phyloP scores from a whole-genome alignment of 2,329 filamentous ascomycete species.

The Monilinia aucupariae region DNA sequence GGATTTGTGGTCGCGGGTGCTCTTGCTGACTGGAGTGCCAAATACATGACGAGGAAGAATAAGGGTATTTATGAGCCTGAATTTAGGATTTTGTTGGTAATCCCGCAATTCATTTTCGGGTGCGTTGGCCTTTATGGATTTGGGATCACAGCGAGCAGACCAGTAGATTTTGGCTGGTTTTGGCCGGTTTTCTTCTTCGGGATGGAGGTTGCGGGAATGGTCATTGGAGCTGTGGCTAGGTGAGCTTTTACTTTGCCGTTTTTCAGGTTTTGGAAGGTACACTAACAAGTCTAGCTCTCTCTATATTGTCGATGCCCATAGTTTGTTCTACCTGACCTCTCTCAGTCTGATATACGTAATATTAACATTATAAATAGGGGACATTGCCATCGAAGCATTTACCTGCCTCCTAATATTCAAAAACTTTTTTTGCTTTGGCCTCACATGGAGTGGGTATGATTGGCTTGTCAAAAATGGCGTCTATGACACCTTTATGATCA shows the following conservation, averaged over 20 bases:
- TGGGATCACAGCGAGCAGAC: constrained; percentile 63
- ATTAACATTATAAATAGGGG: constrained; percentile 44
- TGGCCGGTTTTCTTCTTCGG: constrained; percentile 73
- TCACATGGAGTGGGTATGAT: constrained; percentile 78
- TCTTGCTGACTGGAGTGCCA: constrained; percentile 67
- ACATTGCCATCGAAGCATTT: constrained; percentile 81
- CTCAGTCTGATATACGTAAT: background rate
- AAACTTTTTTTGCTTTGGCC: constrained; percentile 82
- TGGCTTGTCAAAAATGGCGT: constrained; percentile 70
- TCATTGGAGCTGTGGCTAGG: constrained; percentile 80
- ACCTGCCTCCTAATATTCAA: constrained; percentile 91
- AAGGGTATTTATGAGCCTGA: constrained; percentile 84
- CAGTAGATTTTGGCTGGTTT: constrained; percentile 62
- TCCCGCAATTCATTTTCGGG: constrained; percentile 75
- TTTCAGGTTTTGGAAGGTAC: background rate
- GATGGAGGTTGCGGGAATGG: constrained; percentile 83
- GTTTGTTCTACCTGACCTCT: constrained; percentile 44
- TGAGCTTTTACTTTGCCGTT: constrained; percentile 37
- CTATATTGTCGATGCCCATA: constrained; percentile 90
- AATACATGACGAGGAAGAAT: constrained; percentile 66
- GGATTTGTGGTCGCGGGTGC: constrained; percentile 73
- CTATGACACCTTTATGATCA: constrained; percentile 57
- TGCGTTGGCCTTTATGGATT: constrained; percentile 80
- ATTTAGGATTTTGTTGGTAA: constrained; percentile 75
- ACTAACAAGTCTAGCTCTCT: constrained; percentile 38